These are phyloP conservation scores for Flaveria ramosissima DNA, from an alignment of 129 eudicot species.

Conservation along the genomic window DNA sequence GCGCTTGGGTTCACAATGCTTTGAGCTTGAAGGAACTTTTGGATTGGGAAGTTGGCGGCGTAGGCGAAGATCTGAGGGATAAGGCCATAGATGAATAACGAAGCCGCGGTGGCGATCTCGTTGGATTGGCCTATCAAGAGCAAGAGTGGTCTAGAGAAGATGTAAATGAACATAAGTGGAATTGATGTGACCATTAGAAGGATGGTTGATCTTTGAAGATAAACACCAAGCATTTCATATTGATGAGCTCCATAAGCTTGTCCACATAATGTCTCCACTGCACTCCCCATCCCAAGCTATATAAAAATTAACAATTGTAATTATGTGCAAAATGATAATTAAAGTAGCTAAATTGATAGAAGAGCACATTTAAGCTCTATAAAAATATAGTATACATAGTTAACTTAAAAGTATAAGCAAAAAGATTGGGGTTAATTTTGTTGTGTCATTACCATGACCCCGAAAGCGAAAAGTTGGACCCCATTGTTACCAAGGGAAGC, in stretches of 20 bases:
- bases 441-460: slow-evolving; percentile 41
- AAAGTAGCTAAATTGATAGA: too few species aligned
- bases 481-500: slow-evolving; percentile 53
- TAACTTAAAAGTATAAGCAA: neutral
- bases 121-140: slow-evolving; percentile 47
- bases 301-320: neutral
- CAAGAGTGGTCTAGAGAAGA: slow-evolving; percentile 46
- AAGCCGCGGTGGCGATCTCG: slow-evolving; percentile 42
- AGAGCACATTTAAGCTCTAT: too few species aligned
- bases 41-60: slow-evolving; percentile 51
- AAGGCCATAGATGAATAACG: slow-evolving; percentile 55
- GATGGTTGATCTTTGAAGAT: slow-evolving; percentile 55
- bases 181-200: slow-evolving; percentile 41
- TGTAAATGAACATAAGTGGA: slow-evolving; percentile 50
- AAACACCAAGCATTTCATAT: slow-evolving; percentile 49
- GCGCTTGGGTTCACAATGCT: slow-evolving; percentile 63
- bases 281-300: slow-evolving; percentile 64
- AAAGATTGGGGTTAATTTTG: neutral
- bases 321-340: too few species aligned
- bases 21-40: slow-evolving; percentile 59
- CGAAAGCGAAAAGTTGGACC: slow-evolving; percentile 48
- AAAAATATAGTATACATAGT: too few species aligned
- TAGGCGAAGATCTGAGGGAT: slow-evolving; percentile 63
- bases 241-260: slow-evolving; percentile 62
- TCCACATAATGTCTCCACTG: slow-evolving; percentile 57